phyloP scores from a whole-genome alignment of 306 rosid genomes.

The Sesbania bispinosa region DNA sequence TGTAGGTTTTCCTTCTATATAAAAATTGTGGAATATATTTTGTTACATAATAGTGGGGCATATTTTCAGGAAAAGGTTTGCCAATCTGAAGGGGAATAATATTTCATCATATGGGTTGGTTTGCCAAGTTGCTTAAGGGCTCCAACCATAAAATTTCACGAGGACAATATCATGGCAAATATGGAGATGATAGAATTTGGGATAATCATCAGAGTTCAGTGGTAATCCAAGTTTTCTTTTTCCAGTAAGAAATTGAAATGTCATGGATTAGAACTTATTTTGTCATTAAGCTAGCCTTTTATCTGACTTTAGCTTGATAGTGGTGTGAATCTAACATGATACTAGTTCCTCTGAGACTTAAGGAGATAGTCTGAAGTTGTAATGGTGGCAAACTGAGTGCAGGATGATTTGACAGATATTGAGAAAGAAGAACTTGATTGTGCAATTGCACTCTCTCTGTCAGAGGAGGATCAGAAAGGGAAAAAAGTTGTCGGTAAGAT shows the following conservation, averaged over 20 bases:
- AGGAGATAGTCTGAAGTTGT: constrained; percentile 27
- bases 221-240: constrained; percentile 45
- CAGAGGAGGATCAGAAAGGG: constrained; percentile 61
- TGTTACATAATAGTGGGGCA: background rate
- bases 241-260: background rate
- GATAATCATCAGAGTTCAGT: constrained; percentile 47
- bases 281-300: constrained; percentile 21
- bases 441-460: constrained; percentile 77
- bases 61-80: constrained; percentile 41
- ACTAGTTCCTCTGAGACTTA: constrained; percentile 5
- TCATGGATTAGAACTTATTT: background rate
- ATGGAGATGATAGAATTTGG: constrained; percentile 54
- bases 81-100: constrained; percentile 26
- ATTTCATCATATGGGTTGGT: constrained; percentile 66
- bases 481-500: constrained; percentile 55
- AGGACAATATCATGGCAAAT: constrained; percentile 47
- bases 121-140: constrained; percentile 71
- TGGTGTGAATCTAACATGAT: constrained; percentile 8
- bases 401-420: constrained; percentile 57
- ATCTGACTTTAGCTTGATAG: background rate
- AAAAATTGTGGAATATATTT: background rate
- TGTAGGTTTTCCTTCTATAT: background rate
- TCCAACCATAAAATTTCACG: constrained; percentile 42
- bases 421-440: constrained; percentile 61
- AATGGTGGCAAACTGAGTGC: constrained; percentile 33